A percentile compares a stretch with the other conserved stretches of the same genome.
Evolutionary conservation across 2,329 filamentous ascomycete genomes (phyloP).

Genomic region (Diaporthe destruens): DNA sequence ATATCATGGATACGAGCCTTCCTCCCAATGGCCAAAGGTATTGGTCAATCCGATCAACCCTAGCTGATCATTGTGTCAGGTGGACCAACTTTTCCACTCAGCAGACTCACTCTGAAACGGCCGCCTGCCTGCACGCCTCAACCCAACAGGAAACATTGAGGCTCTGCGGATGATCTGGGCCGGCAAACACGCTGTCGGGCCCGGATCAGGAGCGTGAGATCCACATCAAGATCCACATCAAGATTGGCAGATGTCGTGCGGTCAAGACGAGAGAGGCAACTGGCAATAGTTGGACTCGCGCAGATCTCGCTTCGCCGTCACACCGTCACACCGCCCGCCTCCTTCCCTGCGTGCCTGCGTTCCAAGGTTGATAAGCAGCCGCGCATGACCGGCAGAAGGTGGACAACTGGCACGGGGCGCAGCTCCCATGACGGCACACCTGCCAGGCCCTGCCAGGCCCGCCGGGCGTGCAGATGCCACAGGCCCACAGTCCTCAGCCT

Average conservation of each 20-base stretch:
- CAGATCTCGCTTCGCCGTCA: neutral
- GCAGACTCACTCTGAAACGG: conserved; percentile 24
- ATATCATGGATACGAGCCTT: neutral
- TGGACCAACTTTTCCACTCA: conserved; percentile 17
- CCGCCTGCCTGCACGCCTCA: neutral
- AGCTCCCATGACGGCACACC: neutral
- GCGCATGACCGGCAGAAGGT: neutral
- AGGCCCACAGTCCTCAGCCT: neutral
- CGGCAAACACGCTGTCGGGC: neutral
- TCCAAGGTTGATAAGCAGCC: too few species aligned
- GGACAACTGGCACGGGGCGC: conserved; percentile 2
- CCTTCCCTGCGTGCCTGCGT: neutral
- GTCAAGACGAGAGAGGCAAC: neutral
- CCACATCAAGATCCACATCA: neutral
- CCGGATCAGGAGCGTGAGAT: neutral
- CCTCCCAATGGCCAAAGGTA: neutral
- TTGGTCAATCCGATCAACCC: conserved; percentile 15
- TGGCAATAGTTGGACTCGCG: neutral
- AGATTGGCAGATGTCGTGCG: conserved; percentile 4
- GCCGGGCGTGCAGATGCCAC: neutral
- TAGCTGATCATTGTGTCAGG: conserved; percentile 9
- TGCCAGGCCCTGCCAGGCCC: too few species aligned
- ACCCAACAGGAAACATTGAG: conserved; percentile 8
- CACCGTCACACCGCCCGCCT: conserved; percentile 2
- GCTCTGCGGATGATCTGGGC: conserved; percentile 9